phyloP scores from a whole-genome alignment of 257 asterid species.

The Ligustrum vulgare region DNA sequence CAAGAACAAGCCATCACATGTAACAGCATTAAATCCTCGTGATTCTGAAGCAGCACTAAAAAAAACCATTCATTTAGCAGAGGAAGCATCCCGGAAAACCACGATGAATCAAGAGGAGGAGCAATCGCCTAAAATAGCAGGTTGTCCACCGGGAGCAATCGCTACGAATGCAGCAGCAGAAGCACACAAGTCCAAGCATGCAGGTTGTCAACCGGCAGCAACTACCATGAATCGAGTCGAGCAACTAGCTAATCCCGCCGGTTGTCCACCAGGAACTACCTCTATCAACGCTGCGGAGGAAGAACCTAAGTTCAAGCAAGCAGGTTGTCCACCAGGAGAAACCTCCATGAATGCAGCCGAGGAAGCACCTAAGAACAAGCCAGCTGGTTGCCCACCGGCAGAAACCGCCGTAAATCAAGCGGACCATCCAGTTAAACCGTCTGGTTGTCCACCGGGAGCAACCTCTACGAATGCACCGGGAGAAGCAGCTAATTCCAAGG shows the following conservation, averaged over 20 bases:
- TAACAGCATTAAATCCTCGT: background rate
- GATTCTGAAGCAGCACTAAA: background rate
- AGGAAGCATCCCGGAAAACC: background rate
- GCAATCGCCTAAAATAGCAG: background rate
- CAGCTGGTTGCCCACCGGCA: background rate
- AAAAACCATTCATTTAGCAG: background rate
- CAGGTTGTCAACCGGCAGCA: background rate
- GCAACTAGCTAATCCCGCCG: background rate
- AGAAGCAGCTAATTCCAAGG: too few relatives aligned
- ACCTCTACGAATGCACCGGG: too few relatives aligned
- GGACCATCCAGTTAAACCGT: too few relatives aligned
- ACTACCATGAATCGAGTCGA: background rate
- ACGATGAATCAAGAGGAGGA: background rate
- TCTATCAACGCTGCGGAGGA: background rate
- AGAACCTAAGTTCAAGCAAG: background rate
- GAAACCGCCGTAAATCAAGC: too few relatives aligned
- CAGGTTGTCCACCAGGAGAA: background rate
- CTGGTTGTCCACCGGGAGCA: background rate
- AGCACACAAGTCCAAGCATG: background rate
- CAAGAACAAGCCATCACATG: constrained; percentile 7
- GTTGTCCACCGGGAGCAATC: background rate
- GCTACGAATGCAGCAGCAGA: background rate
- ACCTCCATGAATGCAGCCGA: background rate
- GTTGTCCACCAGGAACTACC: background rate
- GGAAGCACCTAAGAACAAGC: too few relatives aligned